Evolutionary conservation across 1,284 basidiomycete genomes (phyloP), one percentile per base, ranked within the genome.

Genomic region (Pascua sp.): DNA sequence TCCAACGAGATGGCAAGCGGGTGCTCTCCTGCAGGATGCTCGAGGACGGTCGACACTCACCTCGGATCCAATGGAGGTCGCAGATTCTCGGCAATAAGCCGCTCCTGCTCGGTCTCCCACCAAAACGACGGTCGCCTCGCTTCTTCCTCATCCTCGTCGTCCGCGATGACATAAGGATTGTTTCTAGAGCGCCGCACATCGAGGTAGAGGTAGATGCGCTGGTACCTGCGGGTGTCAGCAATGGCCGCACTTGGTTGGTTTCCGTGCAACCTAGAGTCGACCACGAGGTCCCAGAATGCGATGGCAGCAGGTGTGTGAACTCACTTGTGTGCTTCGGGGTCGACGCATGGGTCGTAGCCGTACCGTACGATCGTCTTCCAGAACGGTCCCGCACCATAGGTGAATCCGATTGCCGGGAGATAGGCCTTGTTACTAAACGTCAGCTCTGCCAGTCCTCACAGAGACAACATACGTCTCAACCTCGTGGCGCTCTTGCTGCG

Each of bases 361-460:
- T 92, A 89, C 45, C 86, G 84, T 32, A 98, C 83, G 47, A 95
- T 81, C 9, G 89, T 89, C 70, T 98, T 94, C 51, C 91, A 83
- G 87, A 90, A 98, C 2, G 93, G 91, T 0, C 95, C 95, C 62
- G 97, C 94, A 59, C 86, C 84, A 71, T 98, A 95, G 2, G 90
- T 87, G 71, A 94, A 98, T 48, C 86, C 72, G 5, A 77, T 67
- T 10, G 77, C 65, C 0, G 82, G 76, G 48, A 81, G 69, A 52
- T 80, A 79, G 2, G 75, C 65, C 62, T 81, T 82, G 55, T 77
- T 67, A 46, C 80, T 80, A 50, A 32, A 5, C 5, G 24, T 51
- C 36, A 57, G 48, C 45, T 18, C 13, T 13, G 41, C 39, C 41
- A 38, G 13, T 5, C 7, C 7, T 16, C 12, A 5, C 24, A 32